Percentiles rank a stretch among this genome's conserved stretches.
Conservation (phyloP, 345 rosid genomes). For the Brassica juncea region DNA sequence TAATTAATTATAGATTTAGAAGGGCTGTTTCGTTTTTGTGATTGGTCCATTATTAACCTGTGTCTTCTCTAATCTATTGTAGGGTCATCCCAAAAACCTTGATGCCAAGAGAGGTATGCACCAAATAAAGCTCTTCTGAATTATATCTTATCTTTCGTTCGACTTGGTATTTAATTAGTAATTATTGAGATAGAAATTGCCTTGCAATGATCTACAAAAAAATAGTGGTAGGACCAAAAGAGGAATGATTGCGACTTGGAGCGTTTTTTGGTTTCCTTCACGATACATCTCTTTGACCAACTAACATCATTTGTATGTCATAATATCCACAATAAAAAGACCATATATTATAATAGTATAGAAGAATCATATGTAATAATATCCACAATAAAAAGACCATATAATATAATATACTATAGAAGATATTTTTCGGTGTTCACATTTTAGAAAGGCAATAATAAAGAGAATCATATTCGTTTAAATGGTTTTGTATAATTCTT, state of each 20-base stretch:
- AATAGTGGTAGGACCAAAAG: slow-evolving; percentile 45
- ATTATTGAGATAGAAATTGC: slow-evolving; percentile 29
- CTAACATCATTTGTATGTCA: slow-evolving; percentile 25
- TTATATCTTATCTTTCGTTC: neutral
- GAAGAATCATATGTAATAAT: slow-evolving; percentile 14
- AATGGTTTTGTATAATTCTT: neutral
- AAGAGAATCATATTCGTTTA: neutral
- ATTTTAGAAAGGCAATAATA: slow-evolving; percentile 19
- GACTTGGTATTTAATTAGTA: slow-evolving; percentile 31
- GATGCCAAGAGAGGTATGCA: slow-evolving; percentile 83
- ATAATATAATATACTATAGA: slow-evolving; percentile 15
- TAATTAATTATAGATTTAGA: neutral
- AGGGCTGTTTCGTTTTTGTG: neutral
- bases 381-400: slow-evolving; percentile 7
- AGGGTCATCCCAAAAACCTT: slow-evolving; percentile 84
- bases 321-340: slow-evolving; percentile 6
- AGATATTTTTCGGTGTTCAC: slow-evolving; percentile 24
- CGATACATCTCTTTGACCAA: slow-evolving; percentile 40
- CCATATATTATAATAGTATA: slow-evolving; percentile 16
- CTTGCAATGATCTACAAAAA: slow-evolving; percentile 34
- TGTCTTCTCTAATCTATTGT: slow-evolving; percentile 39
- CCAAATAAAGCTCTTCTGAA: slow-evolving; percentile 7
- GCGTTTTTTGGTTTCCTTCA: slow-evolving; percentile 36
- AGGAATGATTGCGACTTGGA: slow-evolving; percentile 38
- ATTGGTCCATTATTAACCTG: slow-evolving; percentile 6